These are phyloP conservation scores for Metarhizium sp. DNA, from an alignment of 2,329 filamentous ascomycete species.

Conservation along the genomic window DNA sequence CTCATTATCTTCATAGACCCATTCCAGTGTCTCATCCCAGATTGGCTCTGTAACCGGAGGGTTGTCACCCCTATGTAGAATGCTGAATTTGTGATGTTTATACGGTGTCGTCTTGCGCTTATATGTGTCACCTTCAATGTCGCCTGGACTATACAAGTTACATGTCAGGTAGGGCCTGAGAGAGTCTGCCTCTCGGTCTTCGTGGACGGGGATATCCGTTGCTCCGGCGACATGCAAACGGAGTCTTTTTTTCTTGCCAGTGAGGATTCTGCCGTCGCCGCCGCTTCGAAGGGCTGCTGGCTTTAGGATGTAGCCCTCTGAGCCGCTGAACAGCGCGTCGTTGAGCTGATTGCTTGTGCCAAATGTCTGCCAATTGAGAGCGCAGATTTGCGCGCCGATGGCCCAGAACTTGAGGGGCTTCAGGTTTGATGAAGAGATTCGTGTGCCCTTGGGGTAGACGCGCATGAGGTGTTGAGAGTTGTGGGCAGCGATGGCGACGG, in stretches of 20 bases:
- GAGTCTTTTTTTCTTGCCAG: slow-evolving; percentile 38
- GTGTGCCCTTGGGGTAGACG: slow-evolving; percentile 59
- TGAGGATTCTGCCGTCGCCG: slow-evolving; percentile 40
- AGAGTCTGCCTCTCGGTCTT: slow-evolving; percentile 38
- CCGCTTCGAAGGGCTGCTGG: slow-evolving; percentile 48
- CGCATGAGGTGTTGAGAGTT: slow-evolving; percentile 61
- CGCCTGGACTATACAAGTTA: slow-evolving; percentile 49
- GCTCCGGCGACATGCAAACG: slow-evolving; percentile 53
- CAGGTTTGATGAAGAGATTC: slow-evolving; percentile 57
- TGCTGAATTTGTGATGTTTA: slow-evolving; percentile 46
- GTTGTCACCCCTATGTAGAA: slow-evolving; percentile 49
- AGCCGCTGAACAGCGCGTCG: slow-evolving; percentile 56
- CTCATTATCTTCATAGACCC: slow-evolving; percentile 60
- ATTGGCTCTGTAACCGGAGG: slow-evolving; percentile 50
- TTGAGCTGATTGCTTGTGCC: slow-evolving; percentile 58
- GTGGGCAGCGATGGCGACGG: slow-evolving; percentile 43
- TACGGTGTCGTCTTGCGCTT: slow-evolving; percentile 56
- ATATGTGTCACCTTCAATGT: slow-evolving; percentile 34
- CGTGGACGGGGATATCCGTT: slow-evolving; percentile 47
- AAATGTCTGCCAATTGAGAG: slow-evolving; percentile 62
- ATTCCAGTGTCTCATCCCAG: slow-evolving; percentile 58
- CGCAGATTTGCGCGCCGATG: slow-evolving; percentile 58
- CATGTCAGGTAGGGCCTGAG: slow-evolving; percentile 58
- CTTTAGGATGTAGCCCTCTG: slow-evolving; percentile 58
- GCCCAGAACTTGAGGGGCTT: slow-evolving; percentile 56